A percentile compares a stretch with the other conserved stretches of the same genome.
These are phyloP conservation scores for Colletotrichum liaoningense DNA, from an alignment of 2,329 filamentous ascomycete species.

Conservation along the genomic window DNA sequence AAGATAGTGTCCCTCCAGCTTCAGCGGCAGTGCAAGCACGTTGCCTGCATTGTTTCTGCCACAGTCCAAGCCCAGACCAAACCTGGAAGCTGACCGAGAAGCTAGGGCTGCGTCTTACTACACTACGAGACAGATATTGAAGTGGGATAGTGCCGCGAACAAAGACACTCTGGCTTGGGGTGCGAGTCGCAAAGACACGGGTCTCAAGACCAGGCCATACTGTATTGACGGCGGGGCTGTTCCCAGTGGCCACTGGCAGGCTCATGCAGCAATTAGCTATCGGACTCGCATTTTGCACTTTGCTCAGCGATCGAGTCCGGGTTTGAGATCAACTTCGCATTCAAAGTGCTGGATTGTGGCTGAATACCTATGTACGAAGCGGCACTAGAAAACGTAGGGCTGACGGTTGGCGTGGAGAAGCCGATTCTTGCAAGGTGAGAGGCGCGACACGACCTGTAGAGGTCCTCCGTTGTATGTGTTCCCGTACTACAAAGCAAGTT, in stretches of 20 bases:
- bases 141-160: not conserved
- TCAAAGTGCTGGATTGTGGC: not conserved
- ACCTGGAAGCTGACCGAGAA: not conserved
- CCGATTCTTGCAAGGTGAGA: not conserved
- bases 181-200: not conserved
- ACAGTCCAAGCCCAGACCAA: constrained; percentile 1
- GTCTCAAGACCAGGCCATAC: not conserved
- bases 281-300: not conserved
- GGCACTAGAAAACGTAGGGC: constrained; percentile 11
- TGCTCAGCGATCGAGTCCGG: not conserved
- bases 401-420: not conserved
- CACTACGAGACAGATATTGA: not conserved
- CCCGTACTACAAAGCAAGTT: not conserved
- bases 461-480: not conserved
- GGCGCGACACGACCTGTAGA: not conserved
- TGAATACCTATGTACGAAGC: not conserved
- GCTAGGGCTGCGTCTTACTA: constrained; percentile 4
- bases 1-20: not conserved
- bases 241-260: not conserved
- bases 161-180: not conserved
- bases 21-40: not conserved
- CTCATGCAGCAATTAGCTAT: not conserved
- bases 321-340: not conserved
- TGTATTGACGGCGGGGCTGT: not conserved
- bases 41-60: not conserved